Evolutionary conservation across 2,329 filamentous ascomycete species (phyloP).

Genomic region (Colletotrichum truncatum): DNA sequence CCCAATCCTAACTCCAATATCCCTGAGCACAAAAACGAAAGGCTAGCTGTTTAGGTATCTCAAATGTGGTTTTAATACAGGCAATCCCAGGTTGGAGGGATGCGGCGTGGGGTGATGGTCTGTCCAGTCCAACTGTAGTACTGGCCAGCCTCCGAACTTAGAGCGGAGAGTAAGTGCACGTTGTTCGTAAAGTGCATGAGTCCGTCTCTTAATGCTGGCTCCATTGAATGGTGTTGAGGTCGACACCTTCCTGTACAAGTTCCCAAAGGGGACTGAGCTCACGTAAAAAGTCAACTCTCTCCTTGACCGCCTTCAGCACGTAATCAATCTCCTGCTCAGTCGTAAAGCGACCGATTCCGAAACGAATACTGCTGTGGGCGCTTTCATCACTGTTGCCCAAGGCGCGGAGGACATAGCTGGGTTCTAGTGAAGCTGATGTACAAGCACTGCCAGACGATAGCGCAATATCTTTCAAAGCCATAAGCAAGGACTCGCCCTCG

Average conservation of each 20-base stretch:
- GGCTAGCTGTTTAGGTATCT: conserved; percentile 26
- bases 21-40: conserved; percentile 30
- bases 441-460: conserved; percentile 96
- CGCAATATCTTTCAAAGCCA: conserved; percentile 98
- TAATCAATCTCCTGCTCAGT: conserved; percentile 97
- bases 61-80: conserved; percentile 30
- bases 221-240: conserved; percentile 97
- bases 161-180: not conserved
- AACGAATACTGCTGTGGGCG: conserved; percentile 96
- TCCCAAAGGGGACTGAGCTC: conserved; percentile 98
- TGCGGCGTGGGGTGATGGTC: not conserved
- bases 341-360: conserved; percentile 96
- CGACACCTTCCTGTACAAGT: conserved; percentile 94
- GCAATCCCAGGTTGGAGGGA: conserved; percentile 9
- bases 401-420: conserved; percentile 93
- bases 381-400: conserved; percentile 97
- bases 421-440: conserved; percentile 95
- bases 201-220: conserved; percentile 79
- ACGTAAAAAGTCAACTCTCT: conserved; percentile 90
- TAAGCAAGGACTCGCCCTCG: conserved; percentile 95
- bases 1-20: conserved; percentile 26
- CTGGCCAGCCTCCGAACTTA: not conserved
- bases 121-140: not conserved
- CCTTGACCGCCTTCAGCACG: conserved; percentile 90
- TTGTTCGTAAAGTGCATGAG: not conserved